Percentiles rank a stretch among this genome's conserved stretches.
phyloP scores from a whole-genome alignment of 345 rosid species.

The Hypericum perforatum region DNA sequence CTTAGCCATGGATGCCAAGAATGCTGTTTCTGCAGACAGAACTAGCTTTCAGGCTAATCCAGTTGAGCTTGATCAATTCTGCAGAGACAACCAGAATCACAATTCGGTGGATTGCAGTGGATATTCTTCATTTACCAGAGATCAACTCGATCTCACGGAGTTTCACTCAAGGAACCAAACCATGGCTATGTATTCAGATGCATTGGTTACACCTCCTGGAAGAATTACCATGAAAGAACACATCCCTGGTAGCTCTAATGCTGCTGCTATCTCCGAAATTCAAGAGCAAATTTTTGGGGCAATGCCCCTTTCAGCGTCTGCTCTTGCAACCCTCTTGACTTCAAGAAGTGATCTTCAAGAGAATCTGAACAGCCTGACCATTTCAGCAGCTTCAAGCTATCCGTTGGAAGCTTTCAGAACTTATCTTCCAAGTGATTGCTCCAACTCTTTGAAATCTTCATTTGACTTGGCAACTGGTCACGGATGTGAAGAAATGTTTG shows the following conservation, averaged over 20 bases:
- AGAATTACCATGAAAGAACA: slow-evolving; percentile 19
- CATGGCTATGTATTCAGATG: slow-evolving; percentile 14
- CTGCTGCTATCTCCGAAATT: slow-evolving; percentile 13
- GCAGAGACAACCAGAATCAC: slow-evolving; percentile 23
- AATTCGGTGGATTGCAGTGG: slow-evolving; percentile 16
- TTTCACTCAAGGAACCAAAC: slow-evolving; percentile 12
- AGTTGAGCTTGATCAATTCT: slow-evolving; percentile 23
- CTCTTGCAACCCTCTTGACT: slow-evolving; percentile 23
- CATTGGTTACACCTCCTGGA: slow-evolving; percentile 17
- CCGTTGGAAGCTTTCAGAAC: slow-evolving; percentile 27
- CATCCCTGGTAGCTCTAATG: slow-evolving; percentile 11
- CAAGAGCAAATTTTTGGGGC: slow-evolving; percentile 31
- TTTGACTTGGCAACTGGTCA: slow-evolving; percentile 19
- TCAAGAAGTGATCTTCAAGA: slow-evolving; percentile 33
- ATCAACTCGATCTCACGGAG: slow-evolving; percentile 13
- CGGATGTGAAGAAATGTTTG: slow-evolving; percentile 25
- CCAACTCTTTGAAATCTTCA: slow-evolving; percentile 23
- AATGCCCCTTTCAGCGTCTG: slow-evolving; percentile 22
- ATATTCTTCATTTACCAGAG: slow-evolving; percentile 29
- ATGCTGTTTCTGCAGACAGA: slow-evolving; percentile 24
- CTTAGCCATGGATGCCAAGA: slow-evolving; percentile 24
- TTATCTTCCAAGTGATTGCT: slow-evolving; percentile 18
- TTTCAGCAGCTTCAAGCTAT: slow-evolving; percentile 19
- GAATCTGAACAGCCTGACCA: slow-evolving; percentile 17
- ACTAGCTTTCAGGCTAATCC: slow-evolving; percentile 14